Evolutionary conservation across 345 rosid species (phyloP), one percentile per base, ranked within the genome.

Genomic region (Eutrema yunnanense): DNA sequence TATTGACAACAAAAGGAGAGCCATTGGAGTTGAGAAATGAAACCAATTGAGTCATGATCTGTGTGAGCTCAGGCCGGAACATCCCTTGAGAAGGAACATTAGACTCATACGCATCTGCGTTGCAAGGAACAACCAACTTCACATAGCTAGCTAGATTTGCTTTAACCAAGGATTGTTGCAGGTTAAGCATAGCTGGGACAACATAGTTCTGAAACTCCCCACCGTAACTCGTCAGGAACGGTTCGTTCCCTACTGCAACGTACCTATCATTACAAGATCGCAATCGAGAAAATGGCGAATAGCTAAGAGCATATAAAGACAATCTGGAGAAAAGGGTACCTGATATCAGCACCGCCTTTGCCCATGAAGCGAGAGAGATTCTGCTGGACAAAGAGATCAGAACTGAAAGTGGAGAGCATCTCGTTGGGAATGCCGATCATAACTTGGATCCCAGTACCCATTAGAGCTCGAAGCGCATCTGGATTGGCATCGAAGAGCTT

Each of bases 381-480:
- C 82, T 88, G 93, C 62, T 82, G 83, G 62, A 95, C 86, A 83
- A 90, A 95, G 69, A 84, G 77, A 84, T 95, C 96, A 67, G 93
- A 79, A 51, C 78, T 78, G 33, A 95, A 65, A 7, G 83, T 27
- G 13, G 85, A 57, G 80, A 95, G 75, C 85, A 84, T 67, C 43
- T 92, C 96, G 72, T 95, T 95, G n/a, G 96, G 96, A 36, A 95
- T 86, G 54, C 89, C 88, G 68, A 90, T 76, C 99, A 95, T 95
- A 5, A 95, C 93, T 79, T 92, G 81, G 83, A 87, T 95, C 66
- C 99, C 96, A 72, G 84, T 75, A 43, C 96, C 90, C 84, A 80
- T 82, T 27, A 96, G 71, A 64, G 94, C 86, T 59, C 46, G 55
- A 22, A 92, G 76, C 29, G 55, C 86, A 73, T 73, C 86, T 41